These are phyloP conservation scores for Apophysomyces sp. DNA, from an alignment of 371 early-diverging fungal species.

Conservation along the genomic window DNA sequence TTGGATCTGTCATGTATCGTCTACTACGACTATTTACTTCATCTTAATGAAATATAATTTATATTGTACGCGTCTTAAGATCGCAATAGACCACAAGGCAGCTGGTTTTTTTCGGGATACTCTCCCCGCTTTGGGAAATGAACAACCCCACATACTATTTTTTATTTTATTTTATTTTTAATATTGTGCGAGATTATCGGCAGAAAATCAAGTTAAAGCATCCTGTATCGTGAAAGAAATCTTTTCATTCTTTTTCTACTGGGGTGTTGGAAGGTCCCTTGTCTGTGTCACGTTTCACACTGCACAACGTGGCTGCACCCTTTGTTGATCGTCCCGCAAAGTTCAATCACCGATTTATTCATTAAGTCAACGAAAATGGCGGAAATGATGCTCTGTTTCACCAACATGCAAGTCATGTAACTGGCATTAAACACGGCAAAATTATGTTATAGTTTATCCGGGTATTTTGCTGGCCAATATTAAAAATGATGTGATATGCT, in stretches of 20 bases:
- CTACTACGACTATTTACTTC: slow-evolving; percentile 41
- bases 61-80: too few species aligned
- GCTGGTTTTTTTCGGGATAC: too few species aligned
- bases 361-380: neutral
- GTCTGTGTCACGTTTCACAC: neutral
- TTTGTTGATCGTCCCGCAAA: neutral
- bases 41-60: neutral
- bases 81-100: too few species aligned
- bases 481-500: neutral
- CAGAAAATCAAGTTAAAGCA: too few species aligned
- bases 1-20: slow-evolving; percentile 77
- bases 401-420: neutral
- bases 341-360: neutral
- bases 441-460: neutral
- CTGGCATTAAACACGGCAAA: neutral
- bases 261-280: neutral
- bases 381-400: neutral
- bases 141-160: too few species aligned
- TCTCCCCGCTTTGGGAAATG: too few species aligned
- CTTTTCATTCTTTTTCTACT: too few species aligned
- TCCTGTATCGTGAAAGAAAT: too few species aligned
- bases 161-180: too few species aligned
- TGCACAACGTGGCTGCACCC: neutral
- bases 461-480: too few species aligned
- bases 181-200: too few species aligned